Conservation (phyloP, 257 asterid species). For the Ligustrum vulgare region DNA sequence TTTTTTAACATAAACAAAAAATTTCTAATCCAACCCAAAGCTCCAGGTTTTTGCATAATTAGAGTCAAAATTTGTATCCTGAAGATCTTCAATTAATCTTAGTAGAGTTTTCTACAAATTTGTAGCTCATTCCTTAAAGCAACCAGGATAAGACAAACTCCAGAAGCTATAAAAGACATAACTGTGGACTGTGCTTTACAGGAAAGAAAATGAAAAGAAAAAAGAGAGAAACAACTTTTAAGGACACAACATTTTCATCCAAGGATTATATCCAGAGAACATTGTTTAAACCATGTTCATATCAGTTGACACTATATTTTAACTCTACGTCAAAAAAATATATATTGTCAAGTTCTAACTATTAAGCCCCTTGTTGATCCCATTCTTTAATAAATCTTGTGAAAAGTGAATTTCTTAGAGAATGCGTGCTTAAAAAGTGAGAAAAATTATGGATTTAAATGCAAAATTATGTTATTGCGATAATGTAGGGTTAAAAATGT, state of each 20-base stretch:
- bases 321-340: neutral
- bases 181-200: neutral
- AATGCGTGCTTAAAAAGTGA: no score
- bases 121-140: neutral
- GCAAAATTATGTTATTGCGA: no score
- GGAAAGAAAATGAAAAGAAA: neutral
- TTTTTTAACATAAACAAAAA: no score
- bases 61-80: neutral
- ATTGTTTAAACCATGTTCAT: neutral
- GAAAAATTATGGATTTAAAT: no score
- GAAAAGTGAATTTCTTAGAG: no score
- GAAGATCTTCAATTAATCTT: no score
- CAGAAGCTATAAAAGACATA: neutral
- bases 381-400: no score
- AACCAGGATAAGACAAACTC: neutral
- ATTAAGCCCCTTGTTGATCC: neutral
- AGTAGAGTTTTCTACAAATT: no score
- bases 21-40: neutral
- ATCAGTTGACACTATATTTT: neutral
- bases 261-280: neutral
- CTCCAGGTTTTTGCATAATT: neutral
- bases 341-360: neutral
- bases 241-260: neutral
- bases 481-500: no score
- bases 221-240: neutral